Conservation (phyloP, 2,329 filamentous ascomycete genomes). For the Cladophialophora bantiana region DNA sequence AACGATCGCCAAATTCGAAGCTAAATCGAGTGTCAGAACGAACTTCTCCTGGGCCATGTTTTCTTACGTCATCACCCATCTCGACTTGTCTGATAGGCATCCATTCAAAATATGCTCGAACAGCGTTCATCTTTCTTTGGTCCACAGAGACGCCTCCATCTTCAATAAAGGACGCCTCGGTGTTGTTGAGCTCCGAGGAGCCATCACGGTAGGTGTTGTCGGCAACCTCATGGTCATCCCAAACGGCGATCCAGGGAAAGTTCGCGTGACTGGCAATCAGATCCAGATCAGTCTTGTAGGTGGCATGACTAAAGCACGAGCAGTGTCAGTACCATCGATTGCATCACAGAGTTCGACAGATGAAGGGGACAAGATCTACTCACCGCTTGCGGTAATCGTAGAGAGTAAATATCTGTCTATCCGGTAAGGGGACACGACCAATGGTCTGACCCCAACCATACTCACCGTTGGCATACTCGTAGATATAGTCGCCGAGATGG, state of each 20-base stretch:
- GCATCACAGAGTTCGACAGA: neutral
- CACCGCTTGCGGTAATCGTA: constrained; percentile 62
- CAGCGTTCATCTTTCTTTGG: constrained; percentile 75
- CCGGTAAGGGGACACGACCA: constrained; percentile 61
- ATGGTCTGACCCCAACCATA: constrained; percentile 62
- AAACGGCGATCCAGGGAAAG: constrained; percentile 69
- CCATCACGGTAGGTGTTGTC: constrained; percentile 73
- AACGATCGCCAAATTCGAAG: constrained; percentile 73
- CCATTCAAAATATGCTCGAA: constrained; percentile 58
- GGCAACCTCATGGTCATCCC: constrained; percentile 70
- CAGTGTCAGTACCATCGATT: neutral
- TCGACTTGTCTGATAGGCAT: constrained; percentile 62
- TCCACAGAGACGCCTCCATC: constrained; percentile 70
- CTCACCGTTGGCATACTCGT: constrained; percentile 57
- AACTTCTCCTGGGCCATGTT: neutral
- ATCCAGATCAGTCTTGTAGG: constrained; percentile 68
- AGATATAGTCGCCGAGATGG: constrained; percentile 69
- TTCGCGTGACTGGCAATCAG: constrained; percentile 62
- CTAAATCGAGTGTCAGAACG: constrained; percentile 37
- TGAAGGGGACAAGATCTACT: neutral
- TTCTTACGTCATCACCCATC: constrained; percentile 66
- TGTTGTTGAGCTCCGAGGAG: constrained; percentile 67
- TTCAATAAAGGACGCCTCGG: constrained; percentile 67
- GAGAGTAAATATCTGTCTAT: constrained; percentile 57
- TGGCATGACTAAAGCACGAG: constrained; percentile 49